Evolutionary conservation across 176 grass and related monocot genomes (phyloP).

Genomic region (Triticum aestivum): DNA sequence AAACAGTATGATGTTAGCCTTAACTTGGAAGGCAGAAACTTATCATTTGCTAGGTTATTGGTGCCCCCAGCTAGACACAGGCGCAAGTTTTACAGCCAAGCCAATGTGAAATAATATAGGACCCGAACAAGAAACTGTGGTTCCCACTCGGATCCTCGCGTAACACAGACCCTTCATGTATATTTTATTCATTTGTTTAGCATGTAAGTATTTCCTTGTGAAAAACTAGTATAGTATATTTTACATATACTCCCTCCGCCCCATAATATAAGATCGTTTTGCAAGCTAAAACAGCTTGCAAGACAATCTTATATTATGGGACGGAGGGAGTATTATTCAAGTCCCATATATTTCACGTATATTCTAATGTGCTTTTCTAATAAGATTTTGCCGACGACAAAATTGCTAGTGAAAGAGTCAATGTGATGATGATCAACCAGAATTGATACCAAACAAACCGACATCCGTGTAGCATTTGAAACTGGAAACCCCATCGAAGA

Average conservation of each 20-base stretch:
- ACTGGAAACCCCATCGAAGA: background rate
- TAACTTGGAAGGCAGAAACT: background rate
- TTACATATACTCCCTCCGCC: background rate
- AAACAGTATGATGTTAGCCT: background rate
- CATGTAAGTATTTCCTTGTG: background rate
- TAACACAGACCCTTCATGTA: background rate
- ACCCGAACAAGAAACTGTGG: background rate
- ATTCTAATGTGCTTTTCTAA: background rate
- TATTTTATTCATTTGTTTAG: background rate
- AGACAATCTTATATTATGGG: no score
- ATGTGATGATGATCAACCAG: background rate
- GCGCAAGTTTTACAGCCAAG: background rate
- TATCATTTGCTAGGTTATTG: constrained; percentile 11
- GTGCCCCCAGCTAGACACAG: background rate
- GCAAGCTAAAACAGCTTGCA: no score
- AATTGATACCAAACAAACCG: background rate
- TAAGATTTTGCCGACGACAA: background rate
- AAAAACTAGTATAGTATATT: background rate
- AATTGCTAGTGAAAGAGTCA: background rate
- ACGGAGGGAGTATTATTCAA: background rate
- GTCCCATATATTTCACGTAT: background rate
- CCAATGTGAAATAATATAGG: constrained; percentile 4
- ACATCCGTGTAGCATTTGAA: background rate
- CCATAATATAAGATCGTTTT: no score
- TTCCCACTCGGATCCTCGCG: background rate